These are phyloP conservation scores for Lotmaria passim DNA, from an alignment of 208 protist species.

Conservation along the genomic window DNA sequence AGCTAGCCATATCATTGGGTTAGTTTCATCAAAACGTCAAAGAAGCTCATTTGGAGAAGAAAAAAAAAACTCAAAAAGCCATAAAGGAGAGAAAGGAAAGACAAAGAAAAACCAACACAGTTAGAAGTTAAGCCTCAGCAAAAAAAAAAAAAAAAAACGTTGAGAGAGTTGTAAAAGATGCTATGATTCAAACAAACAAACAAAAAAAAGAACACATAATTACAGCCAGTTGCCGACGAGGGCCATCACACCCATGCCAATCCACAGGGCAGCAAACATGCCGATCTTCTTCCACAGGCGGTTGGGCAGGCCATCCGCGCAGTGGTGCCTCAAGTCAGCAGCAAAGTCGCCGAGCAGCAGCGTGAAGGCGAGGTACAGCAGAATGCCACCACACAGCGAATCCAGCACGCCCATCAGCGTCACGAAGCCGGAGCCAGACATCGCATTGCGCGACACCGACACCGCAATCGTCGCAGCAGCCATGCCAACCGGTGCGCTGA, in stretches of 20 bases:
- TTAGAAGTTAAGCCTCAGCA: too few species aligned
- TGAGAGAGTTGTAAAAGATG: too few species aligned
- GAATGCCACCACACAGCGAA: constrained; percentile 68
- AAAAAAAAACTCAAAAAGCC: too few species aligned
- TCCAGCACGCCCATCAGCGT: constrained; percentile 49
- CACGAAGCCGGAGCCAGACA: constrained; percentile 45
- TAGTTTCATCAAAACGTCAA: too few species aligned
- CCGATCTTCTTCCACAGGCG: constrained; percentile 18
- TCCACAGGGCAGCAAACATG: constrained; percentile 38
- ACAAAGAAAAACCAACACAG: too few species aligned
- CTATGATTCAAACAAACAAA: too few species aligned
- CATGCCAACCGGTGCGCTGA: constrained; percentile 57
- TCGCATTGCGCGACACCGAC: constrained; percentile 33
- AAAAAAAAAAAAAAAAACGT: too few species aligned
- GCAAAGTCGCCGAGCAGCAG: constrained; percentile 72
- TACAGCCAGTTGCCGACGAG: constrained; percentile 50
- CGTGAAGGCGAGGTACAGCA: constrained; percentile 73
- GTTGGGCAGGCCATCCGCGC: constrained; percentile 1
- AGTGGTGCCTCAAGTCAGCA: constrained; percentile 28
- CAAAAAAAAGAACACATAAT: too few species aligned
- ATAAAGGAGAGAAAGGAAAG: too few species aligned
- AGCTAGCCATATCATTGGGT: too few species aligned
- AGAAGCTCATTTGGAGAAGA: too few species aligned
- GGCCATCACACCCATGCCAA: constrained; percentile 50
- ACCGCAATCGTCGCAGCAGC: constrained; percentile 35